These are phyloP conservation scores for Colletotrichum kahawae DNA, from an alignment of 2,329 filamentous ascomycete genomes.

Conservation along the genomic window DNA sequence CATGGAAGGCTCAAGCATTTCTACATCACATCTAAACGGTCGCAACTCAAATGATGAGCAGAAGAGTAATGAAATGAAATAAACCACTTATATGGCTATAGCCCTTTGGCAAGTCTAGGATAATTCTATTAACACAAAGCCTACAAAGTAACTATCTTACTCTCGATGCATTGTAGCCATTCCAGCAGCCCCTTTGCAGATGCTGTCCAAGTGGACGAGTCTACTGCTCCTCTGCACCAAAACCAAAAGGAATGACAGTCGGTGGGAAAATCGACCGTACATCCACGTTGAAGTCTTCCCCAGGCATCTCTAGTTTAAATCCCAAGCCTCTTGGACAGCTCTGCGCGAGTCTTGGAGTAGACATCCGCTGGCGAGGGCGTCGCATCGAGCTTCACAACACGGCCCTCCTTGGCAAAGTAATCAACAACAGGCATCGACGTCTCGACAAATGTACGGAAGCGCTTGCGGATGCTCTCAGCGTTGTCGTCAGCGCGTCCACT, in stretches of 20 bases:
- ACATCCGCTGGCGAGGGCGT: conserved; percentile 69
- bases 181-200: not conserved
- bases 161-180: not conserved
- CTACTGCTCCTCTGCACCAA: not conserved
- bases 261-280: not conserved
- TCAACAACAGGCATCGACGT: conserved; percentile 98
- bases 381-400: conserved; percentile 82
- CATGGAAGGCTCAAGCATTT: not conserved
- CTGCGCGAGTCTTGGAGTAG: conserved; percentile 56
- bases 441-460: conserved; percentile 92
- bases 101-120: not conserved
- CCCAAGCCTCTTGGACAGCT: conserved; percentile 55
- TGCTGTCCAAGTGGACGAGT: not conserved
- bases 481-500: conserved; percentile 94
- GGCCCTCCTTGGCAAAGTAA: conserved; percentile 76
- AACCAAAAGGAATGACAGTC: not conserved
- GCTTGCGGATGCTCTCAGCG: conserved; percentile 92
- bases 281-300: not conserved
- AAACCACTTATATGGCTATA: not conserved
- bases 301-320: not conserved
- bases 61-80: not conserved
- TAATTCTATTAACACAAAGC: not conserved
- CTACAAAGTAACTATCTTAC: not conserved
- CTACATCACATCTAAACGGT: not conserved
- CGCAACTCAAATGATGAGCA: not conserved